Conservation (phyloP, 495 filamentous ascomycete genomes). For the Lepidopterella palustris region DNA sequence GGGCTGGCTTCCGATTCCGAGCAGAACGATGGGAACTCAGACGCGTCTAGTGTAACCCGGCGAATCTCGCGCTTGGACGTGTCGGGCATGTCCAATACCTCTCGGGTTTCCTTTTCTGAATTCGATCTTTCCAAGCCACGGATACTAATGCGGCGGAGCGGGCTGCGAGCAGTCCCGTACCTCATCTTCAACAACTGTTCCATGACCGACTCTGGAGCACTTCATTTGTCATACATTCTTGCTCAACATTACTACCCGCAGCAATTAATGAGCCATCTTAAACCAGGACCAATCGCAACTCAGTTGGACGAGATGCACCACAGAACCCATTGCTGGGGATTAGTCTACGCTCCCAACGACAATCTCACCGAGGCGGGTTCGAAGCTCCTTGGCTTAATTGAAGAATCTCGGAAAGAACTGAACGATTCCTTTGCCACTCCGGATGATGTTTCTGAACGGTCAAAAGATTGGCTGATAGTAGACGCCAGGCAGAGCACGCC, state of each 20-base stretch:
- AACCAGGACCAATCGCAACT: conserved; percentile 7
- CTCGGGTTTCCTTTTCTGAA: not conserved
- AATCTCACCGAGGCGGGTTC: conserved; percentile 18
- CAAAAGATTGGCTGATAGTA: not conserved
- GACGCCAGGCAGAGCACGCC: not conserved
- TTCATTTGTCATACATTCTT: conserved; percentile 44
- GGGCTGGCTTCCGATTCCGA: conserved; percentile 10
- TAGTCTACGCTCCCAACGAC: conserved; percentile 24
- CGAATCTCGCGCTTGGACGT: not conserved
- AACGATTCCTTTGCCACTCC: not conserved
- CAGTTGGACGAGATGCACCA: conserved; percentile 9
- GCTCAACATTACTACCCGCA: conserved; percentile 39
- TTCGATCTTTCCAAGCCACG: conserved; percentile 19
- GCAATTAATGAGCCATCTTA: conserved; percentile 32
- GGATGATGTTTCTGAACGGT: conserved; percentile 9
- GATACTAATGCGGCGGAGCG: conserved; percentile 36
- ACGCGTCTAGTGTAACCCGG: not conserved
- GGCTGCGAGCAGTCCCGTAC: conserved; percentile 45
- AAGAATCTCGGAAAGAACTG: conserved; percentile 8
- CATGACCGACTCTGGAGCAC: conserved; percentile 37
- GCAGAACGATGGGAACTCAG: not conserved
- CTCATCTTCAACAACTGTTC: conserved; percentile 38
- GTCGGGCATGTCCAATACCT: conserved; percentile 1
- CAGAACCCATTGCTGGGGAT: conserved; percentile 10
- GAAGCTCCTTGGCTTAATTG: conserved; percentile 18